Evolutionary conservation across 257 asterid genomes (phyloP).

Genomic region (Solanum paucissectum): DNA sequence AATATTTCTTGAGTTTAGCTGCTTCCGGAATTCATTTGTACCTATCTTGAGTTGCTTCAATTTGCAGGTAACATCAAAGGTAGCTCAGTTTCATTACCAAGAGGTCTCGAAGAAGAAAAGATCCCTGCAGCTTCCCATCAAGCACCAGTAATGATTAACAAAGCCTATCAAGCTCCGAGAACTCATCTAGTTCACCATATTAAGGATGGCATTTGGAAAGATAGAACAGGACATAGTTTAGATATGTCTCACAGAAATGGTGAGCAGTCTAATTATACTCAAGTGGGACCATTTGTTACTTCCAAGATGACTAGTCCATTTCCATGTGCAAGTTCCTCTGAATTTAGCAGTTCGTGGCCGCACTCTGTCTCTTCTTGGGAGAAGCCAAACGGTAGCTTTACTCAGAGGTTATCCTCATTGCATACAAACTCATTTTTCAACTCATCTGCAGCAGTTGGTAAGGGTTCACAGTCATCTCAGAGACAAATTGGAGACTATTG

Average conservation of each 20-base stretch:
- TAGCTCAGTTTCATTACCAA: conserved; percentile 20
- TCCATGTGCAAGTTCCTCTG: conserved; percentile 29
- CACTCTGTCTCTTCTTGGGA: conserved; percentile 51
- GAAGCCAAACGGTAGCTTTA: conserved; percentile 40
- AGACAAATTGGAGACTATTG: conserved; percentile 39
- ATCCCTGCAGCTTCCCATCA: conserved; percentile 25
- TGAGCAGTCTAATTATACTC: conserved; percentile 20
- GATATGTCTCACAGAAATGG: conserved; percentile 28
- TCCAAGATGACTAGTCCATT: conserved; percentile 36
- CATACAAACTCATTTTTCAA: conserved; percentile 29
- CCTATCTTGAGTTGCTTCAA: conserved; percentile 6
- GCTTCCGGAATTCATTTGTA: neutral
- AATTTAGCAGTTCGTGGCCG: conserved; percentile 34
- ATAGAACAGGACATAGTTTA: conserved; percentile 19
- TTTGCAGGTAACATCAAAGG: conserved; percentile 41
- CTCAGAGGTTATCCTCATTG: conserved; percentile 33
- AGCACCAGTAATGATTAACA: conserved; percentile 28
- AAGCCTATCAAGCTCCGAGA: conserved; percentile 23
- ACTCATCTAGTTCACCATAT: conserved; percentile 25
- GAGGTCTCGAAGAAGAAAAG: conserved; percentile 35
- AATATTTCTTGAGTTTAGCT: neutral
- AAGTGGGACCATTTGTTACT: conserved; percentile 30
- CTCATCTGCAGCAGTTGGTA: conserved; percentile 30
- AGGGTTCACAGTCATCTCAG: conserved; percentile 22
- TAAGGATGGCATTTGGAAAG: conserved; percentile 46